Base-by-base conservation (phyloP, 495 filamentous ascomycete species). In the Geoglossum glabrum region DNA sequence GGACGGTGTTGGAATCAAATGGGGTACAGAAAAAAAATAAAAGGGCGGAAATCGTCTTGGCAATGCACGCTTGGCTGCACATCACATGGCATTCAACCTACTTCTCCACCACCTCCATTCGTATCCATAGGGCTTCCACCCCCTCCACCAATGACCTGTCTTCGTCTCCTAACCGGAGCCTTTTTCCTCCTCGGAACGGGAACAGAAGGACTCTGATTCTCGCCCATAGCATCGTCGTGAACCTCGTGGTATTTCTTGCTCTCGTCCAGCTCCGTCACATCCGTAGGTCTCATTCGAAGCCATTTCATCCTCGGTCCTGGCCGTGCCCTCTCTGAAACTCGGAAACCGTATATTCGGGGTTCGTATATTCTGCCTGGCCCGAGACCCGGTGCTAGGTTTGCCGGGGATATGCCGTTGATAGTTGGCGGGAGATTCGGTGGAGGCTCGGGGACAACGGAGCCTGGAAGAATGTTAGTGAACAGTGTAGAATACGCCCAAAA, bases 221-320 rank as follows among this genome's bases (percentile, higher is more conserved):
- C n/a, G 30, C 19, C 55, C 25, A 38, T 59, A 13, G 31, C 1
- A 13, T 15, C 50, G 11, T 54, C 43, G 26, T 47, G 68, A 69
- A 40, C 72, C 30, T 68, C 66, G 27, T 68, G 62, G 57, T 74
- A 84, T 19, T 70, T 67, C 33, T 78, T 68, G 60, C 78, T 79
- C 71, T 98, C 92, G 57, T 98, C 90, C 51, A 97, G 71, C 62
- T 90, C 83, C 19, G 70, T 76, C 47, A 96, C 73, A 62, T 96
- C 81, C 8, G 72, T 73, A 0, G 93, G 92, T 65, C 86, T 83
- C 69, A 83, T 80, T 61, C 92, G 79, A 62, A 98, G 74, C 92
- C 92, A 98, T 64, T 87, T 86, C 92, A 98, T 98, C 52, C 92
- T 76, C 21, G 92, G 92, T 3, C 92, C 92, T 7, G 84, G 85